These are phyloP conservation scores for Pseudopediastrum boryanum DNA, from an alignment of 139 green algal genomes.

Conservation along the genomic window DNA sequence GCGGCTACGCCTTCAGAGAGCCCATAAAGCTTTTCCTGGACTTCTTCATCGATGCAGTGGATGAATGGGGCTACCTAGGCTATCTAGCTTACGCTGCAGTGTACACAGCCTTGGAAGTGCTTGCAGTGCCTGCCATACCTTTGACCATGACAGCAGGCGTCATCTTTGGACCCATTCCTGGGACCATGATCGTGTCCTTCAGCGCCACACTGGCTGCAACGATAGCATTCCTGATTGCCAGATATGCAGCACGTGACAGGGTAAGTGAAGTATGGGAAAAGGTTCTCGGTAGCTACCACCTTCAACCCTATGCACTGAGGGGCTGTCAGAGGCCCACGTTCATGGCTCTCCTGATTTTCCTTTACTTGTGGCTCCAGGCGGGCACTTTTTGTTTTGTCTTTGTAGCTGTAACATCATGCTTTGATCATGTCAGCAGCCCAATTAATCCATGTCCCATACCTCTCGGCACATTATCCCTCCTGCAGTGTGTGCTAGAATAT, in stretches of 20 bases:
- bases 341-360: no score
- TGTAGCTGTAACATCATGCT: no score
- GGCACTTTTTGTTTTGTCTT: no score
- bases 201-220: constrained; percentile 78
- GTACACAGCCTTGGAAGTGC: constrained; percentile 62
- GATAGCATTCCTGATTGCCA: constrained; percentile 91
- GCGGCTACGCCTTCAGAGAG: constrained; percentile 59
- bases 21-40: constrained; percentile 67
- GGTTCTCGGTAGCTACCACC: no score
- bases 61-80: constrained; percentile 72
- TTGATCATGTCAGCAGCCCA: no score
- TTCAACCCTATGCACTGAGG: no score
- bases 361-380: no score
- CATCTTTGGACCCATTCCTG: constrained; percentile 84
- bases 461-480: no score
- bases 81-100: constrained; percentile 73
- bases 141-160: constrained; percentile 90
- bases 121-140: constrained; percentile 76
- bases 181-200: constrained; percentile 79
- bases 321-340: no score
- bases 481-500: no score
- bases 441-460: no score
- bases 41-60: constrained; percentile 70
- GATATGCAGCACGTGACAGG: constrained; percentile 87
- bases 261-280: constrained; percentile 36